Evolutionary conservation across 306 rosid species (phyloP).

Genomic region (Myrica gale): DNA sequence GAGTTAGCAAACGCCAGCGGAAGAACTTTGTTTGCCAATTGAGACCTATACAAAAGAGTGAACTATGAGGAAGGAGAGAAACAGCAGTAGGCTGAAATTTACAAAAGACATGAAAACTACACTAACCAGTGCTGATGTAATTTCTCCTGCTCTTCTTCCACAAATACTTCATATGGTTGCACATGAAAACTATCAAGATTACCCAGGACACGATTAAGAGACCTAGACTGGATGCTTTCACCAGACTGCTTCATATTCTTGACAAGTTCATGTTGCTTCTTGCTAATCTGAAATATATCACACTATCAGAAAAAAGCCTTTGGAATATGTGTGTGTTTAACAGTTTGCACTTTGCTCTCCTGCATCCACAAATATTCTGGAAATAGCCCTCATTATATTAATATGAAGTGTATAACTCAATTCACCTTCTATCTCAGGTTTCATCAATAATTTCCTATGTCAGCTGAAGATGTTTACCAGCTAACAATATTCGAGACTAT

Average conservation of each 20-base stretch:
- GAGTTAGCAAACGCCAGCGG: slow-evolving; percentile 65
- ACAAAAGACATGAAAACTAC: slow-evolving; percentile 7
- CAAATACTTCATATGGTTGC: slow-evolving; percentile 76
- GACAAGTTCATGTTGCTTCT: slow-evolving; percentile 82
- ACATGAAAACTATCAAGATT: slow-evolving; percentile 61
- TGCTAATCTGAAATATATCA: slow-evolving; percentile 70
- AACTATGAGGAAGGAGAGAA: slow-evolving; percentile 12
- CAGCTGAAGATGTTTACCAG: background rate
- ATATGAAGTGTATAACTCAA: background rate
- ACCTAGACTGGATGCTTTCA: slow-evolving; percentile 67
- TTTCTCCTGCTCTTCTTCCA: slow-evolving; percentile 85
- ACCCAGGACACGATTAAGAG: slow-evolving; percentile 87
- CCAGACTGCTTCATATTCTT: slow-evolving; percentile 89
- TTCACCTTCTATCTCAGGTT: background rate
- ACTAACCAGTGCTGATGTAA: slow-evolving; percentile 90
- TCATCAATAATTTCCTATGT: background rate
- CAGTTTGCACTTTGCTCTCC: background rate
- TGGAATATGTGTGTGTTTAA: background rate
- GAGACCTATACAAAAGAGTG: slow-evolving; percentile 48
- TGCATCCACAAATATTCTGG: background rate
- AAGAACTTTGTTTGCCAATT: slow-evolving; percentile 63
- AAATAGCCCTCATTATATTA: background rate
- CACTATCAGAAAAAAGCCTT: slow-evolving; percentile 33
- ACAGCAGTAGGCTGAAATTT: slow-evolving; percentile 3
- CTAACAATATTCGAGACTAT: background rate